Conservation (phyloP, 768 basidiomycete genomes). For the Boletellus emodensis region DNA sequence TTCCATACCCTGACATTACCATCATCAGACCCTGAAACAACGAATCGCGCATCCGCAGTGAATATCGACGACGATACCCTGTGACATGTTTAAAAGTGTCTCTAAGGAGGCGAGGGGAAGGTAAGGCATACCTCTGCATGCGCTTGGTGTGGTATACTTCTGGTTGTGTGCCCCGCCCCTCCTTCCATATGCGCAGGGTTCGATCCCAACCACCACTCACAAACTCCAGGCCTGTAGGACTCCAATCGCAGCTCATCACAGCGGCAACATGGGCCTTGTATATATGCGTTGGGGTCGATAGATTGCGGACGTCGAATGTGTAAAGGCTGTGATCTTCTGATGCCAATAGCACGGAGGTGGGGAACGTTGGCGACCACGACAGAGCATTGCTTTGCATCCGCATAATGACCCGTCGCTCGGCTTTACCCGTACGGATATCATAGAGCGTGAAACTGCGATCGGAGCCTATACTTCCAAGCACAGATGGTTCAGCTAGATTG, state of each 20-base stretch:
- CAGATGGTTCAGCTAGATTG: conserved; percentile 90
- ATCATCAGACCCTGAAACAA: conserved; percentile 89
- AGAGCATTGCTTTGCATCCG: conserved; percentile 90
- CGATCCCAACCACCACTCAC: conserved; percentile 97
- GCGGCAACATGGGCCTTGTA: conserved; percentile 98
- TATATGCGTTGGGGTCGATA: conserved; percentile 79
- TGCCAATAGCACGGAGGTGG: conserved; percentile 87
- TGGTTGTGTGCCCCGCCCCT: conserved; percentile 71
- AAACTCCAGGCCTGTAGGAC: conserved; percentile 92
- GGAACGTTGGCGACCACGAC: conserved; percentile 95
- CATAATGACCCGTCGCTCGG: conserved; percentile 88
- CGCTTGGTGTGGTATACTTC: conserved; percentile 98
- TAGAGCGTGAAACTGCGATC: conserved; percentile 96
- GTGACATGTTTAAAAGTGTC: background rate
- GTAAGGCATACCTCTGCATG: conserved; percentile 78
- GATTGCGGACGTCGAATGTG: conserved; percentile 91
- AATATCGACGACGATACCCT: conserved; percentile 88
- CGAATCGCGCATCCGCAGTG: conserved; percentile 87
- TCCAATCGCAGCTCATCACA: conserved; percentile 97
- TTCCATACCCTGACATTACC: conserved; percentile 97
- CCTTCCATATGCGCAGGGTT: conserved; percentile 89
- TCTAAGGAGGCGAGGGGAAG: background rate
- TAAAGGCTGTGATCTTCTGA: conserved; percentile 99
- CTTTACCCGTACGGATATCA: conserved; percentile 95
- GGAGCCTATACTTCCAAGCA: conserved; percentile 91